Base-by-base conservation (phyloP, 2,329 filamentous ascomycete genomes). In the Metarhizium humberi region DNA sequence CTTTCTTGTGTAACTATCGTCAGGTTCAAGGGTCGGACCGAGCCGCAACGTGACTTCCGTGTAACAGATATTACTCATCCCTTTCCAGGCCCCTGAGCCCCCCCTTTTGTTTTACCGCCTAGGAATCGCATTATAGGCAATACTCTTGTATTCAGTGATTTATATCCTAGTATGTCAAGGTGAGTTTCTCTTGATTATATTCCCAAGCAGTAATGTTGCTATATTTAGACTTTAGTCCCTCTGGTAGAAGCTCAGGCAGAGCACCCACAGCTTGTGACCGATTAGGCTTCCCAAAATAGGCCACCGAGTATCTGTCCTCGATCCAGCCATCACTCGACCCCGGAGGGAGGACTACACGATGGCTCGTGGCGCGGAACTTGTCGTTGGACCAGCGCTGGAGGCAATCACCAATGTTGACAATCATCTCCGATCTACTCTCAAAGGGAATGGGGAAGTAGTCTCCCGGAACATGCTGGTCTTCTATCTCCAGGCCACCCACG, bases 381-480 rank as follows among this genome's bases (percentile, higher is more conserved):
- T 67, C 64, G 34, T 73, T 73, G 1, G 71, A 72, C 61, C 67
- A 61, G 0, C 72, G 66, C 60, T 74, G 66, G 2, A 76, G 56
- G 0, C 64, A 72, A 51, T 75, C 72, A 5, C 69, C 65, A 14
- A 73, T 68, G 59, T 73, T 74, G 51, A 75, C 63, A 30, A 73
- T 64, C 6, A 75, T 65, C 29, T 68, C 63, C 0, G 59, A 61
- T 0, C 57, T 60, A 0, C 64, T 65, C 2, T 54, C 52, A 0
- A 63, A 62, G n/a, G 62, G 60, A 1, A 68, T 59, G 7, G 61
- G 58, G 18, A 58, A 55, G 53, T 65, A 68, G 2, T 56, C 61
- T 2, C 66, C 66, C 1, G 58, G 56, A 2, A 62, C 52, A 1
- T 54, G 57, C 14, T 64, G 66, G 34, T 68, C 66, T 6, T 68